Evolutionary conservation across 2,329 filamentous ascomycete species (phyloP).

Genomic region (Aspergillus spinulosporus): DNA sequence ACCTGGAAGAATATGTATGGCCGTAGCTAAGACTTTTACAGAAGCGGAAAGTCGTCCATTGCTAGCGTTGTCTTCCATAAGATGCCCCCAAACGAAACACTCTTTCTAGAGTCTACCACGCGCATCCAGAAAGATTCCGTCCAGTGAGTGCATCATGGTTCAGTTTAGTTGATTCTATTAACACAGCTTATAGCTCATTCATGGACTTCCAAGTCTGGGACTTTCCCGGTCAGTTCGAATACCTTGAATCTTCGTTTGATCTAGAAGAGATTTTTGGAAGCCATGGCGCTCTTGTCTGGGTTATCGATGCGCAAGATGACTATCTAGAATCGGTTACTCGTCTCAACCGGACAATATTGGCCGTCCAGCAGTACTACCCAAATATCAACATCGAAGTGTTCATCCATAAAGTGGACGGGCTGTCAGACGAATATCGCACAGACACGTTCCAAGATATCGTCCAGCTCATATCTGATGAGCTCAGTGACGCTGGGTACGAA

Average conservation of each 20-base stretch:
- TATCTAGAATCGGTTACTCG: constrained; percentile 88
- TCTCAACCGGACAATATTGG: constrained; percentile 84
- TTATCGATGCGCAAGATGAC: constrained; percentile 97
- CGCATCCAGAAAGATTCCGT: constrained; percentile 93
- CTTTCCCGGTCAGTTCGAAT: constrained; percentile 92
- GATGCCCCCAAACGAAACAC: constrained; percentile 88
- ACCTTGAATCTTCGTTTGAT: constrained; percentile 85
- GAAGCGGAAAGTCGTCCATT: constrained; percentile 97
- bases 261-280: constrained; percentile 92
- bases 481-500: constrained; percentile 89
- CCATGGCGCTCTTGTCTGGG: constrained; percentile 94
- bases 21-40: constrained; percentile 43
- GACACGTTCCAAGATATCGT: constrained; percentile 97
- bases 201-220: constrained; percentile 99
- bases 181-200: constrained; percentile 69
- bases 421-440: constrained; percentile 93
- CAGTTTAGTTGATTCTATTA: not conserved
- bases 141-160: constrained; percentile 64
- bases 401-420: constrained; percentile 97
- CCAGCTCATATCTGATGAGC: constrained; percentile 92
- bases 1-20: not conserved
- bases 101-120: constrained; percentile 93
- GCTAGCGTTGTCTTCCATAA: constrained; percentile 99
- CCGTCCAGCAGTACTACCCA: constrained; percentile 83
- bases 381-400: constrained; percentile 98